Evolutionary conservation across 148 eudicot species (phyloP), one percentile per base, ranked within the genome.

Genomic region (Mesembryanthemum crystallinum): DNA sequence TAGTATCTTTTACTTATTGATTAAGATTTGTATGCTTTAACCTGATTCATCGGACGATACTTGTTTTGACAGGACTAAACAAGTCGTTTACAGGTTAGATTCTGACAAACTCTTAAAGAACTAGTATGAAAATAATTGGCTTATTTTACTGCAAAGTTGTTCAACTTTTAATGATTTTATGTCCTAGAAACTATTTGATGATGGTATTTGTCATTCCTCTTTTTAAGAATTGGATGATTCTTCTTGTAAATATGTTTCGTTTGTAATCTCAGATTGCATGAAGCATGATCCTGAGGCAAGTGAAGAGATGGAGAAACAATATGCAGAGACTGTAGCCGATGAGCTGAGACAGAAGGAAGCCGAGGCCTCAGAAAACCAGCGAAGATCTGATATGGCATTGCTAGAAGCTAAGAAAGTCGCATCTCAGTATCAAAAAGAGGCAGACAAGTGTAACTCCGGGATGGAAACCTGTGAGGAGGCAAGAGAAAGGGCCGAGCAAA

Each of bases 381-480:
- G 82, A 72, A 85, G 75, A 72, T 90, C 94, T 9, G 92, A 91
- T 52, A 83, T 86, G 87, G 88, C 88, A 20, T 76, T 90, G 20
- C 87, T 93, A 1, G 94, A 91, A 83, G 94, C 94, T 67, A 91
- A 89, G 80, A 93, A 89, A 77, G 24, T 89, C 27, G 84, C 98
- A 6, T 91, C 98, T 25, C 90, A 87, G 32, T 91, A 89, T 73
- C 92, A 89, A 61, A 93, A 93, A 45, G 94, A 91, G 69, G 97
- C 94, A 21, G 97, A 93, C 57, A 91, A 93, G 67, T 93, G 94
- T 78, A 89, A 88, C 54, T 93, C 92, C 0, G 92, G 98, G 17
- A 93, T 93, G 98, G 92, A 89, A 73, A 91, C 98, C 11, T 91
- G 93, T 58, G 98, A 93, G 78, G 94, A 88, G 77, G 98, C 98